Evolutionary conservation across 441 rosid genomes (phyloP), one percentile per base, ranked within the genome.

Genomic region (Pelargonium fulgidum): DNA sequence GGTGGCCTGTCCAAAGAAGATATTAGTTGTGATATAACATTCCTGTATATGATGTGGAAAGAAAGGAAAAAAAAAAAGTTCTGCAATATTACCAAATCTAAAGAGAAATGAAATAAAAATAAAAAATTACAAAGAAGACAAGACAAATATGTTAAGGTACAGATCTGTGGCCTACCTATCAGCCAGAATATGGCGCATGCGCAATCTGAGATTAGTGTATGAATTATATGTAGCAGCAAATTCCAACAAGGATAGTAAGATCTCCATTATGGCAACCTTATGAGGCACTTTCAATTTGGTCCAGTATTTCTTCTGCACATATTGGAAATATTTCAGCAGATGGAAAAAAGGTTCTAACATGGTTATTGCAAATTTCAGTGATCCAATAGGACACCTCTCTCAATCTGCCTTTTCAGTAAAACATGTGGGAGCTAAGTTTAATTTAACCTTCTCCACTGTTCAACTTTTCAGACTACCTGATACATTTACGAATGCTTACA

Each of bases 211-310:
- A 77, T 85, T 91, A 50, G 95, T 73, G 72, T 83, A 91, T 62
- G 99, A 95, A 86, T 95, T 91, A 76, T 88, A 92, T 39, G 98
- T 84, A 79, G 98, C 85, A 74, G 98, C 91, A 82, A 95, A 95
- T 78, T 95, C 98, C 75, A 95, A 75, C 76, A 85, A 87, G 59
- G 99, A 88, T 66, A 90, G 78, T 68, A 95, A 79, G 79, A 89
- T 84, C 69, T 95, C 99, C 98, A 95, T 92, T 74, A 91, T 75
- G 8, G 85, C 90, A 76, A 88, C 81, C 85, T 92, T 92, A 78
- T 92, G 99, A n/a, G 77, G 50, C 56, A 85, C 80, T 84, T 76
- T 88, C 89, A 95, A 75, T 78, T 85, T 92, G 81, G 79, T 81
- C 99, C 99, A 95, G 76, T 95, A 89, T 73, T 91, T 95, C 80